Conservation (phyloP, 1,139 yeast genomes). For the Blastobotrys arbuscula region DNA sequence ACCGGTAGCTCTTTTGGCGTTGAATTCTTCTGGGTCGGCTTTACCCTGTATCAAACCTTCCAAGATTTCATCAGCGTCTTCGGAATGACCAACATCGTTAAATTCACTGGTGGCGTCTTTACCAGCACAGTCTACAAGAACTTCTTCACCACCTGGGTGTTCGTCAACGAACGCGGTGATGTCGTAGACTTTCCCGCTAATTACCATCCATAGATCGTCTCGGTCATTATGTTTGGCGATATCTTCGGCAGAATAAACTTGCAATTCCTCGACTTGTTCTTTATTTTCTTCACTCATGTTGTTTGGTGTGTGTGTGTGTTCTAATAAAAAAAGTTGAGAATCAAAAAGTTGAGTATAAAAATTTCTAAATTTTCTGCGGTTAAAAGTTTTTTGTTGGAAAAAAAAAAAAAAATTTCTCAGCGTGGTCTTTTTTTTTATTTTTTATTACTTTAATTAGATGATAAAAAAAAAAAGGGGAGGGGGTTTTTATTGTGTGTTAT, state of each 20-base stretch:
- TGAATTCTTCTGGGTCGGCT: conserved; percentile 36
- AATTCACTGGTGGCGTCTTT: conserved; percentile 91
- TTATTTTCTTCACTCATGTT: conserved; percentile 7
- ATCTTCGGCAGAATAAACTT: conserved; percentile 57
- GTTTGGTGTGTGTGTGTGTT: neutral
- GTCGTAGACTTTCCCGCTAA: conserved; percentile 88
- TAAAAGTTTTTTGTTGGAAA: neutral
- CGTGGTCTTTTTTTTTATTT: neutral
- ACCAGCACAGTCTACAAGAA: conserved; percentile 75
- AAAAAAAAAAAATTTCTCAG: conserved; percentile 1
- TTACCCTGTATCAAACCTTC: conserved; percentile 65
- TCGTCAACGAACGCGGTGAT: conserved; percentile 80
- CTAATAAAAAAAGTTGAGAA: neutral
- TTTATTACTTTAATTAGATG: neutral
- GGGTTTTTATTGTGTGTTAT: too few species aligned
- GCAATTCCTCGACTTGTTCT: conserved; percentile 20
- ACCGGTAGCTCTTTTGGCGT: conserved; percentile 10
- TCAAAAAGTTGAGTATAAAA: neutral
- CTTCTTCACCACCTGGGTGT: conserved; percentile 99
- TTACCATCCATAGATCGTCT: conserved; percentile 85
- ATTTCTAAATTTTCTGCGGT: too few species aligned
- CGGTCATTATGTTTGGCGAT: conserved; percentile 69
- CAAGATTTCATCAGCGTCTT: conserved; percentile 82
- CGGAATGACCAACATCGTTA: conserved; percentile 96
- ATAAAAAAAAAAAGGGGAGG: too few species aligned